Base-by-base conservation (phyloP, 495 filamentous ascomycete species). In the Lepidopterella palustris region DNA sequence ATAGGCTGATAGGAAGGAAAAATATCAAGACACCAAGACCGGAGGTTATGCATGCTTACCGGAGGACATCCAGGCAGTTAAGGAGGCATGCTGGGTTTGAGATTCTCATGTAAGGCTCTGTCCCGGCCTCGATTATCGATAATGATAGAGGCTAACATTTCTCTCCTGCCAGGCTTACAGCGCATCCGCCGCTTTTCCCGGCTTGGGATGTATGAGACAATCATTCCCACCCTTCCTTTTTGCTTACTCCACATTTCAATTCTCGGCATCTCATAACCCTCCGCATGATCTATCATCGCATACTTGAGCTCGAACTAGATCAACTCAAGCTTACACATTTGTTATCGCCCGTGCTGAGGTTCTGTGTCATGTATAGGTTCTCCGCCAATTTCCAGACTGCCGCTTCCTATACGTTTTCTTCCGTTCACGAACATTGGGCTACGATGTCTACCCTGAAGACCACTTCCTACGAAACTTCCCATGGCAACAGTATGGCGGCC, bases 1-100 rank as follows among this genome's bases (percentile, higher is more conserved):
- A 74, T 21, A 79, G 78, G 28, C 68, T 87, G 18, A 73, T 85
- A 54, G 82, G 73, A 26, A 58, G 66, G 47, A 61, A 40, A 35
- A 60, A 68, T 55, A 62, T 70, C 49, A 48, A 42, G 29, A 63
- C 48, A n/a, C 42, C 45, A 18, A 45, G 58, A 21, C 58, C 62
- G 18, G 58, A 66, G 57, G 62, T 68, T 9, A 23, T 68, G 57
- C 32, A 61, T 18, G 42, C 59, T 6, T 70, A 68, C 60, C 67
- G 67, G 13, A 49, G 67, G 50, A 47, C 24, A 10, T 45, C 26
- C 20, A 63, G 39, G 31, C 48, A 61, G 45, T 28, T 70, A 48
- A 50, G 35, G 42, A 60, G 28, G 48, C 52, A 70, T 57, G 52
- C 53, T 13, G 61, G 54, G 47, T 70, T 68, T 56, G 67, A 69